Percentiles rank a stretch among this genome's conserved stretches.
Conservation (phyloP, 176 grass and related monocot genomes). For the Canna indica region DNA sequence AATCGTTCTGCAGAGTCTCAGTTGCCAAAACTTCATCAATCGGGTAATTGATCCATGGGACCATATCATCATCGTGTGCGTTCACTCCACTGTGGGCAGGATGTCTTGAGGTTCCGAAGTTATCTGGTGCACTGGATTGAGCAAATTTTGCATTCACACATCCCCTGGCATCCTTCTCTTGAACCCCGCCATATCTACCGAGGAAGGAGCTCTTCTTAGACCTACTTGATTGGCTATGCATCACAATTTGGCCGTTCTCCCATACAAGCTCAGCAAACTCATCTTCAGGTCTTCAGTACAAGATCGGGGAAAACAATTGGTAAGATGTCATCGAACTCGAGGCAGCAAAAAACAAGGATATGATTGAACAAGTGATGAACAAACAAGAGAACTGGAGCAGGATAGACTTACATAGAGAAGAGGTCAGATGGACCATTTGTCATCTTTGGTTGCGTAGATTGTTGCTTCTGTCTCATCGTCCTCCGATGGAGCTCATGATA, state of each 20-base stretch:
- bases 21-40: conserved; percentile 7
- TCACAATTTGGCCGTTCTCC: conserved; percentile 43
- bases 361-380: background rate
- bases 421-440: conserved; percentile 7
- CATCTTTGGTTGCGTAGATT: conserved; percentile 4
- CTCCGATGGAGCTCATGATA: background rate
- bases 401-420: conserved; percentile 11
- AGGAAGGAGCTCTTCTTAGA: conserved; percentile 2
- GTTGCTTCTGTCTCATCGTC: background rate
- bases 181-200: too few relatives aligned
- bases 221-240: conserved; percentile 15
- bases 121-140: background rate
- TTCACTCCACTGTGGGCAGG: background rate
- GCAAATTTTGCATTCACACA: background rate
- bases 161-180: conserved; percentile 10
- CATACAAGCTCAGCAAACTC: conserved; percentile 33
- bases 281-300: conserved; percentile 17
- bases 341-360: background rate
- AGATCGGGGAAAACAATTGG: background rate
- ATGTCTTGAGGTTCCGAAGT: background rate
- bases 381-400: background rate
- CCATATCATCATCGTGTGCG: conserved; percentile 13
- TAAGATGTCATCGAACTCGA: background rate
- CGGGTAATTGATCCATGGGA: conserved; percentile 21
- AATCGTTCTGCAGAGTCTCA: conserved; percentile 10